phyloP scores from a whole-genome alignment of 331 rosid species.

The Dryas integrifolia region DNA sequence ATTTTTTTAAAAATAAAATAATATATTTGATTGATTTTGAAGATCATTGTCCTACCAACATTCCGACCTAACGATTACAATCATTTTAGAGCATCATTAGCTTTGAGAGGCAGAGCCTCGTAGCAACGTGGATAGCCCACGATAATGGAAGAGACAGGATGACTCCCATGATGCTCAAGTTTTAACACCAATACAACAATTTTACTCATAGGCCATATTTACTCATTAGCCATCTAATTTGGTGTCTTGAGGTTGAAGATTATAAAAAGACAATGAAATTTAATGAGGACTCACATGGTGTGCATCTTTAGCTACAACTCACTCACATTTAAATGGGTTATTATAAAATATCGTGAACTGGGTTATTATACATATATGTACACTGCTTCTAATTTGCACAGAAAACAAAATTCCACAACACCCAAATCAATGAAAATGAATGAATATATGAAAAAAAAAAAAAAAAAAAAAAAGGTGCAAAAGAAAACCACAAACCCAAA shows the following conservation, averaged over 20 bases:
- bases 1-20: not conserved
- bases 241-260: not conserved
- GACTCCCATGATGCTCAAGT: conserved; percentile 1
- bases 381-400: conserved; percentile 5
- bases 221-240: not conserved
- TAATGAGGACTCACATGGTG: not conserved
- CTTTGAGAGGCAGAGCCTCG: not conserved
- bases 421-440: conserved; percentile 5
- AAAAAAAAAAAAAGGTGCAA: not conserved
- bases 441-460: not conserved
- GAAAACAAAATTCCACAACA: conserved; percentile 3
- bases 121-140: not conserved
- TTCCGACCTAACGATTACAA: not conserved
- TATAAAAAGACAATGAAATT: no score
- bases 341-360: not conserved
- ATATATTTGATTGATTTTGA: not conserved
- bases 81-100: conserved; percentile 5
- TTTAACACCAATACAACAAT: not conserved
- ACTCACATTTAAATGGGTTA: not conserved
- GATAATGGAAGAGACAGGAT: not conserved
- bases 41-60: not conserved
- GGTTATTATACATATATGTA: conserved; percentile 26
- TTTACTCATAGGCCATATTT: no score
- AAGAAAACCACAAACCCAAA: no score
- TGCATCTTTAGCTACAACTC: not conserved